These are phyloP conservation scores for Wickerhamiella azyma DNA, from an alignment of 805 yeast genomes.

Conservation along the genomic window DNA sequence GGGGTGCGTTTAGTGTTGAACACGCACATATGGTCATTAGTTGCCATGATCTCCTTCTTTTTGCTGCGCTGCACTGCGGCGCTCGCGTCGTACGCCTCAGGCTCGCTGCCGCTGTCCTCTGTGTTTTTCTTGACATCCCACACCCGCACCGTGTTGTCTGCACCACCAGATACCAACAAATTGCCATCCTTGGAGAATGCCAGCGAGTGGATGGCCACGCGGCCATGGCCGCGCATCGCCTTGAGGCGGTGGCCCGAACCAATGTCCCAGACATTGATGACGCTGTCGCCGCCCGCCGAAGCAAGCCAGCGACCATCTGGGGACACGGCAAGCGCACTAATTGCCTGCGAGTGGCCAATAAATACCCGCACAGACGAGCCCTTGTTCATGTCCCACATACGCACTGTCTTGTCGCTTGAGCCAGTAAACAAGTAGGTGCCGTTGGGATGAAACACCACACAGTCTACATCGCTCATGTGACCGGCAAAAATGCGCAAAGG, in stretches of 20 bases:
- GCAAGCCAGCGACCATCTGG: conserved; percentile 98
- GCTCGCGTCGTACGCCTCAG: conserved; percentile 41
- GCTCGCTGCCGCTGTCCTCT: conserved; percentile 65
- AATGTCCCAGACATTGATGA: conserved; percentile 84
- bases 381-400: conserved; percentile 93
- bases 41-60: conserved; percentile 60
- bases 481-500: conserved; percentile 96
- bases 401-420: conserved; percentile 82
- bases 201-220: conserved; percentile 70
- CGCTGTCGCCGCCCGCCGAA: conserved; percentile 84
- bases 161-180: conserved; percentile 80
- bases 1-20: conserved; percentile 91
- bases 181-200: conserved; percentile 79
- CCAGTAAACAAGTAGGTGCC: conserved; percentile 92
- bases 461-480: conserved; percentile 89
- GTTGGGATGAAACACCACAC: conserved; percentile 91
- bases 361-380: conserved; percentile 87
- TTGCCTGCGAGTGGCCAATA: conserved; percentile 84
- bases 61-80: conserved; percentile 19
- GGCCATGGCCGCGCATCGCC: conserved; percentile 90
- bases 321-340: conserved; percentile 72
- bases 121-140: conserved; percentile 92
- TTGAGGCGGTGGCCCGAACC: conserved; percentile 82
- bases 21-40: conserved; percentile 83
- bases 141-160: conserved; percentile 82